A percentile compares a stretch with the other conserved stretches of the same genome.
phyloP scores from a whole-genome alignment of 1,284 basidiomycete species.

The Ganoderma resinaceum region DNA sequence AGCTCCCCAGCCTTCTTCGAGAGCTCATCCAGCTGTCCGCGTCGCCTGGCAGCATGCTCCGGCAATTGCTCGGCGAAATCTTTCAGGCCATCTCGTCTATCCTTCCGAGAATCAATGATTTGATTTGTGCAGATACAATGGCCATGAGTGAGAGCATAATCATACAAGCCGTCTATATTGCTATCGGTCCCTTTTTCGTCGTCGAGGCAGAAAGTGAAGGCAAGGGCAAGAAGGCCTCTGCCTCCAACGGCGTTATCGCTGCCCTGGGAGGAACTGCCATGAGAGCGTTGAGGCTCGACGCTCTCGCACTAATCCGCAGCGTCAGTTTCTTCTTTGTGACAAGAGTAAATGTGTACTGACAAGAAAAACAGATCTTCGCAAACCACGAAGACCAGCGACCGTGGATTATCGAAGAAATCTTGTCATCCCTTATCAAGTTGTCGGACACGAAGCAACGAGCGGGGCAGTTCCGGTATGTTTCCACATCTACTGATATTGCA shows the following conservation, averaged over 20 bases:
- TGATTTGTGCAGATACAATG: conserved; percentile 72
- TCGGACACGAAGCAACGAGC: conserved; percentile 90
- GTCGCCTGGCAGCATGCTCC: conserved; percentile 47
- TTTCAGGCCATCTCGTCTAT: conserved; percentile 74
- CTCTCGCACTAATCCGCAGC: conserved; percentile 82
- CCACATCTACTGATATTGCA: not conserved
- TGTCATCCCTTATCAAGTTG: conserved; percentile 88
- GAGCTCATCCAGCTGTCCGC: conserved; percentile 55
- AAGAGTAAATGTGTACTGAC: conserved; percentile 81
- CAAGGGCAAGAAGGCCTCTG: conserved; percentile 53
- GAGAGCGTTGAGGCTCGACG: conserved; percentile 83
- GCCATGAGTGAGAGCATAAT: conserved; percentile 89
- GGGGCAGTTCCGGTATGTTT: conserved; percentile 80
- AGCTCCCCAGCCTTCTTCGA: conserved; percentile 48
- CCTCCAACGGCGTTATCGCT: conserved; percentile 58
- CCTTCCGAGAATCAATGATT: conserved; percentile 70
- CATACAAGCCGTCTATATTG: conserved; percentile 90
- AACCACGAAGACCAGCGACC: conserved; percentile 88
- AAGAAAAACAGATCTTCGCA: conserved; percentile 91
- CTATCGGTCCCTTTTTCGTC: conserved; percentile 93
- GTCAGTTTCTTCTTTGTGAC: conserved; percentile 67
- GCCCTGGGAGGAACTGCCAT: conserved; percentile 79
- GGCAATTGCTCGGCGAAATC: conserved; percentile 65
- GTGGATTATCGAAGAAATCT: conserved; percentile 97
- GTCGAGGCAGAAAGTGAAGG: conserved; percentile 65